Base-by-base conservation (phyloP, 2,329 filamentous ascomycete genomes). In the Coniochaeta sp. region DNA sequence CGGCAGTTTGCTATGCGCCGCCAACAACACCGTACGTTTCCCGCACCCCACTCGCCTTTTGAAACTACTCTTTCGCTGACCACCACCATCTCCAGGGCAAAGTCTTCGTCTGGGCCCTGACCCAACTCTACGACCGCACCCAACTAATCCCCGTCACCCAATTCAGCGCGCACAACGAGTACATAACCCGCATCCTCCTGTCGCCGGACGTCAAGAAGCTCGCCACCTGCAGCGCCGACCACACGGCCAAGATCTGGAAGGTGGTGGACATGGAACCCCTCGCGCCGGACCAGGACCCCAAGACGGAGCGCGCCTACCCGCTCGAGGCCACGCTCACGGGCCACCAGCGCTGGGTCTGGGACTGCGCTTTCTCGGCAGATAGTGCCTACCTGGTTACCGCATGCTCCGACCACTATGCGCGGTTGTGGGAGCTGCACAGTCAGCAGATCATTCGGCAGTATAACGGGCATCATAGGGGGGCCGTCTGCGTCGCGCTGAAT, bases 341-440 rank as follows among this genome's bases (percentile, higher is more conserved):
- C 59, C 93, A 97, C 75, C 93, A 97, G 76, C 87, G 93, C 59
- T 97, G 93, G 93, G 93, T 97, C 1, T 97, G 93, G 93, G 93
- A 97, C 73, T 97, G 93, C 69, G 93, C 93, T 0, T 97, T 97
- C 75, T 93, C 89, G 63, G 93, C 93, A 28, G 93, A 97, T 72
- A 93, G 89, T 36, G 93, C 93, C 0, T 97, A 97, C 70, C 80
- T 97, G 7, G 93, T 97, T 14, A 97, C 93, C 0, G 92, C 93
- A 6, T 96, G 91, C 72, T 93, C 89, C 47, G 93, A 97, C 71
- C 93, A 97, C 73, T 97, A 96, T 71, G 93, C 93, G 1, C 83
- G 93, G 19, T 77, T 97, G 60, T 97, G 93, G 93, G 93, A 97
- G 77, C 79, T 97, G 64, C 79, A 83, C 64, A 92, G 88, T 66